Base-by-base conservation (phyloP, 768 basidiomycete species). In the Boletus rubroflammeus region DNA sequence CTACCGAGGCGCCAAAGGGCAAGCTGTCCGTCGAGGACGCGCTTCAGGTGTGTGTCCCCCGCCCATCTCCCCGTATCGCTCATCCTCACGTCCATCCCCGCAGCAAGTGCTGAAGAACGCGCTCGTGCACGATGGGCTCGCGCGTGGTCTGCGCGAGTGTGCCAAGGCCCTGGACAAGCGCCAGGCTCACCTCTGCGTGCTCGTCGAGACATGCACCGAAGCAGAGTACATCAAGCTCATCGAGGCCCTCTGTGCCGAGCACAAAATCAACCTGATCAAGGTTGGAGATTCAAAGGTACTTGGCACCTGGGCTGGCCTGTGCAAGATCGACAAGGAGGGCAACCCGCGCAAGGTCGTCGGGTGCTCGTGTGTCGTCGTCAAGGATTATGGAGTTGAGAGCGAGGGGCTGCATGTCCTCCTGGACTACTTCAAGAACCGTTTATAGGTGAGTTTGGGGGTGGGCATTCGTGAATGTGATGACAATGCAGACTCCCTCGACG, bases 201-300 rank as follows among this genome's bases (percentile, higher is more conserved):
- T 99, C 67, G 95, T 98, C 72, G 96, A 99, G 85, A 93, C 93
- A 53, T 97, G 94, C 82, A 94, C 90, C 50, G 96, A 98, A 78
- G 91, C 95, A 63, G 96, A 98, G 77, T 98, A 99, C 83, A 91
- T 97, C 85, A 98, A 98, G 81, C 92, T 99, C 79, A 97, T 99
- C 64, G 95, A 98, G 78, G 96, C 96, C 47, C 93, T 99, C 71
- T 98, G 96, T 73, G 90, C 93, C 59, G 94, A 97, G 79, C 95
- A 98, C 86, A 96, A 95, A 77, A 98, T 98, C 79, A 93, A 94
- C 81, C 79, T 99, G 61, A 98, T 99, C 91, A 98, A 98, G 79
- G 92, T 95, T 62, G 91, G 91, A 66, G 96, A 98, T 74, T 89
- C 93, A 69, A 99, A 99, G 78, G 85, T 96, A 62, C 89, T 99